These are phyloP conservation scores for Lentithecium fluviatile DNA, from an alignment of 495 filamentous ascomycete genomes.

Conservation along the genomic window DNA sequence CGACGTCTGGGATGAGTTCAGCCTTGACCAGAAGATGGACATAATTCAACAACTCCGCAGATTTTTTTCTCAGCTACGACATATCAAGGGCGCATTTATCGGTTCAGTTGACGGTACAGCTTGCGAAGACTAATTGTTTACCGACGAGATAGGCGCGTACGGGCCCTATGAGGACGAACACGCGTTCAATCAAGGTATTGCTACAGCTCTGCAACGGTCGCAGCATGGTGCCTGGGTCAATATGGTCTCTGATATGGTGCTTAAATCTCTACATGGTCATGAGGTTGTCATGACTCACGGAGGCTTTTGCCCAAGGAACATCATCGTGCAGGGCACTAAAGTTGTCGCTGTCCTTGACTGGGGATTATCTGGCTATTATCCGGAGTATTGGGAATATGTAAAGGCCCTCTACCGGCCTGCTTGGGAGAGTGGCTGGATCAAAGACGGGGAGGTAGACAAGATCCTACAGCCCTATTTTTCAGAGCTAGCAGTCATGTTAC, in stretches of 20 bases:
- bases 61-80: conserved; percentile 19
- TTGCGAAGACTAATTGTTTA: conserved; percentile 29
- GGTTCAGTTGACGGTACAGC: conserved; percentile 28
- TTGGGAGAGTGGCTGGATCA: conserved; percentile 17
- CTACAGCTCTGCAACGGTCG: conserved; percentile 17
- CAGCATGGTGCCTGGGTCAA: conserved; percentile 19
- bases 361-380: conserved; percentile 45
- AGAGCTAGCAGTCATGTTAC: conserved; percentile 24
- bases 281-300: conserved; percentile 44
- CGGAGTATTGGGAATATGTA: conserved; percentile 47
- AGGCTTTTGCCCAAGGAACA: conserved; percentile 49
- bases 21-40: conserved; percentile 18
- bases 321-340: conserved; percentile 44
- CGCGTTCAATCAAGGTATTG: conserved; percentile 25
- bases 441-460: conserved; percentile 26
- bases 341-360: conserved; percentile 42
- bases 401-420: conserved; percentile 38
- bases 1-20: conserved; percentile 22
- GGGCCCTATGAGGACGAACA: conserved; percentile 26
- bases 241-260: conserved; percentile 22
- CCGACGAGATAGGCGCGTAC: conserved; percentile 22
- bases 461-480: conserved; percentile 18
- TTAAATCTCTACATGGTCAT: conserved; percentile 15
- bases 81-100: conserved; percentile 25
- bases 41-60: conserved; percentile 26